phyloP scores from a whole-genome alignment of 495 filamentous ascomycete species.

The Penicillium chermesinum region DNA sequence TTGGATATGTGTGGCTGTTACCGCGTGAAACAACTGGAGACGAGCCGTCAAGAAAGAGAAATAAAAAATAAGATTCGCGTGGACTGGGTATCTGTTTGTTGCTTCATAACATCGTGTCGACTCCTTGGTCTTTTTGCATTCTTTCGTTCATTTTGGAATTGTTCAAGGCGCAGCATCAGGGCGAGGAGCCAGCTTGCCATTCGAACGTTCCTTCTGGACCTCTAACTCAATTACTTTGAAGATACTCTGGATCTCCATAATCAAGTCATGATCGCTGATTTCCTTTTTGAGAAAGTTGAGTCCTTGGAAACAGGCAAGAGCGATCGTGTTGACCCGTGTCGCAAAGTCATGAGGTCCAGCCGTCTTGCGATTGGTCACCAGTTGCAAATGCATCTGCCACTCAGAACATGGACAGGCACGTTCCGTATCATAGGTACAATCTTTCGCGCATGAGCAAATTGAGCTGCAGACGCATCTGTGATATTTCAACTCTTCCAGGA shows the following conservation, averaged over 20 bases:
- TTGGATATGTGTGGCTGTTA: too few species aligned
- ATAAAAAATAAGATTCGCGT: neutral
- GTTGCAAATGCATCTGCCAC: slow-evolving; percentile 30
- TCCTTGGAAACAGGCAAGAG: slow-evolving; percentile 27
- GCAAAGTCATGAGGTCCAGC: slow-evolving; percentile 14
- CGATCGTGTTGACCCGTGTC: slow-evolving; percentile 21
- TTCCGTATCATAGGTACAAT: slow-evolving; percentile 28
- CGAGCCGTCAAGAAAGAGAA: neutral
- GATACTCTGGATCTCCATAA: slow-evolving; percentile 16
- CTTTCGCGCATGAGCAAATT: slow-evolving; percentile 27
- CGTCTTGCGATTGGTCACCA: slow-evolving; percentile 14
- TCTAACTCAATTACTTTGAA: slow-evolving; percentile 22
- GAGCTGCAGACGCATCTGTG: slow-evolving; percentile 33
- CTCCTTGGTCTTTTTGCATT: neutral
- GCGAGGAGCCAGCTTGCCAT: neutral
- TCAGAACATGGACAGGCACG: slow-evolving; percentile 33
- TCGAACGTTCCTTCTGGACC: slow-evolving; percentile 25
- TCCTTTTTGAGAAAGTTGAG: slow-evolving; percentile 17
- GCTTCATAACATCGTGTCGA: neutral
- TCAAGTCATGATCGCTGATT: slow-evolving; percentile 13
- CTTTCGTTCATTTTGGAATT: neutral
- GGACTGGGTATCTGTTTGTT: neutral
- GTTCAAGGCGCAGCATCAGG: neutral
- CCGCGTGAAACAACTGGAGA: too few species aligned
- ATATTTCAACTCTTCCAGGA: slow-evolving; percentile 23